A percentile compares a stretch with the other conserved stretches of the same genome.
Evolutionary conservation across 345 rosid species (phyloP).

Genomic region (Rhodamnia argentea): DNA sequence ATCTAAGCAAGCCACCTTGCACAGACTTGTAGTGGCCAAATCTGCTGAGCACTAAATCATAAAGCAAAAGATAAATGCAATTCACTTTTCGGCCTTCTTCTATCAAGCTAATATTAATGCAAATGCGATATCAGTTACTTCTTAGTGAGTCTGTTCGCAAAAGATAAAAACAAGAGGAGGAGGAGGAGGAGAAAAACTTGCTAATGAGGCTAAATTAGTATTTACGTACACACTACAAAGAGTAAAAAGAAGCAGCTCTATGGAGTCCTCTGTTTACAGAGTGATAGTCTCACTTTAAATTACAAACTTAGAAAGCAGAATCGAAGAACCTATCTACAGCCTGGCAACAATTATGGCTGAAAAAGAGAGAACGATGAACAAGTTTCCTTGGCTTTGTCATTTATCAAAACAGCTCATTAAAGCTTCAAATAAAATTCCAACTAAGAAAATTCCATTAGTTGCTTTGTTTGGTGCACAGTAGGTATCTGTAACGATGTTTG

Average conservation of each 20-base stretch:
- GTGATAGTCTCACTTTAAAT: too few species aligned
- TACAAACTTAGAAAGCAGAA: neutral
- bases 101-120: neutral
- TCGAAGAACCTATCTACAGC: neutral
- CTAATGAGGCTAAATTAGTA: neutral
- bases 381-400: neutral
- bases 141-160: neutral
- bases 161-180: neutral
- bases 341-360: neutral
- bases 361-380: neutral
- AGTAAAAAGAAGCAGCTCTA: neutral
- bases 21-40: neutral
- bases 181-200: neutral
- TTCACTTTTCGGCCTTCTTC: neutral
- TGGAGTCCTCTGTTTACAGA: neutral
- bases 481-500: neutral
- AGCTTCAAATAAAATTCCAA: neutral
- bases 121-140: neutral
- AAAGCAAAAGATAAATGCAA: neutral
- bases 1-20: neutral
- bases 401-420: neutral
- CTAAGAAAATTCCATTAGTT: neutral
- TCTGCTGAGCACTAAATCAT: neutral
- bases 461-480: neutral
- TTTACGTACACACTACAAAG: neutral